Evolutionary conservation across 129 eudicot species (phyloP), one percentile per base, ranked within the genome.

Genomic region (Pulicaria dysenterica): DNA sequence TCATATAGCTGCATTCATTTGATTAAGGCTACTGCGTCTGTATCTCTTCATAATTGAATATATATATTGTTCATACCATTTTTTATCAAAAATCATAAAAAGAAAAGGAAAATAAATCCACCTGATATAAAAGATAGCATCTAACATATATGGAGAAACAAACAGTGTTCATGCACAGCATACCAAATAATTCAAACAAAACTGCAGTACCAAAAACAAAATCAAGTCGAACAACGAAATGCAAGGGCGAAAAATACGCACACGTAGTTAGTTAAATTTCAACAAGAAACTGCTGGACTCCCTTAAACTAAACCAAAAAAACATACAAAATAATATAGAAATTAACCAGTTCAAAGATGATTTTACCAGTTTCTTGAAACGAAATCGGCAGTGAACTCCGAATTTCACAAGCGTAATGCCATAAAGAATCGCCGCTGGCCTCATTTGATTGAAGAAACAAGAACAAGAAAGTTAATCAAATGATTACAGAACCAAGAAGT

Each of bases 341-440:
- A 70, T 17, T 36, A 17, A 55, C 64, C 43, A 41, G 56, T 55
- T 51, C 19, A 56, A 71, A 54, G 56, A 31, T 8, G 36, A 41
- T 13, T n/a, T 31, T 40, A 64, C 57, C 74, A 58, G 64, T 56
- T 68, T 58, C 59, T 58, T 76, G 57, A 75, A n/a, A 67, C 46
- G 46, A 54, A 58, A 39, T 75, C 63, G 58, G 12, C 11, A 36
- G 15, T 15, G 48, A 58, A 58, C 13, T 55, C 14, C 39, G 34
- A 58, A 46, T 44, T 57, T 64, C 19, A 49, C 50, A 61, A 64
- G 44, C 62, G 7, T 8, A 69, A 41, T 12, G 38, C 63, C 63
- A 69, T 8, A 37, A 49, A 49, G 3, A 69, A 53, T 15, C 58
- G 12, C 46, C 73, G 48, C n/a, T 37, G 36, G 34, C 36, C 64